Base-by-base conservation (phyloP, 2,329 filamentous ascomycete species). In the Phyllosticta paracitricarpa region DNA sequence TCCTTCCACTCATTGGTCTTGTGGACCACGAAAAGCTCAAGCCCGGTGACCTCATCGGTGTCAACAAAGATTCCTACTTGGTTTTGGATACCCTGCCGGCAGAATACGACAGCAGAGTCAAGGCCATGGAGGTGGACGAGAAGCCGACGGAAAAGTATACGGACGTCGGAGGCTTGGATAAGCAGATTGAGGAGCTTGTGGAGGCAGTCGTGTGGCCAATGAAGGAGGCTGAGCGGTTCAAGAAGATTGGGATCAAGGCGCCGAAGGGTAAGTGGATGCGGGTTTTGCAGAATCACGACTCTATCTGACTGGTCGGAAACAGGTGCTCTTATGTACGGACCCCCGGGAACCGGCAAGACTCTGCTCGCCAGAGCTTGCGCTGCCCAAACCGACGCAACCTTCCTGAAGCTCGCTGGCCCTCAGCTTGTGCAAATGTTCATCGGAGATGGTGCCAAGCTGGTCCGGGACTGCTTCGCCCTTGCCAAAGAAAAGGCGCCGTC, bases 401-500 rank as follows among this genome's bases (percentile, higher is more conserved):
- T 99, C 82, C 86, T 99, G 72, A 99, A 99, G 78, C 89, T 99
- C 62, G 94, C 94, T 63, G 94, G 94, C 57, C 94, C 95, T 4
- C 94, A 99, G 77, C 85, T 99, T 51, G 94, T 99, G 30, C 94
- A 99, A 76, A 99, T 97, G 94, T 99, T 97, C 75, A 99, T 99
- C 51, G 94, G 94, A 74, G 95, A 99, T 68, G 94, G 94, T 70
- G 94, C 95, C 53, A 99, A 99, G 78, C 84, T 99, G 30, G 94
- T 99, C 52, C 89, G 94, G 63, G 94, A 99, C 78, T 96, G 91
- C 77, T 99, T 99, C 73, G 94, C 94, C 1, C 81, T 99, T 14
- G 94, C 94, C 59, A 99, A 99, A 76, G 94, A 99, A 77, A 99
- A 99, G 81, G 94, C 94, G 0, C 95, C 94, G 0, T 91, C 94